Conservation (phyloP, 805 yeast species). For the Yarrowia osloensis region DNA sequence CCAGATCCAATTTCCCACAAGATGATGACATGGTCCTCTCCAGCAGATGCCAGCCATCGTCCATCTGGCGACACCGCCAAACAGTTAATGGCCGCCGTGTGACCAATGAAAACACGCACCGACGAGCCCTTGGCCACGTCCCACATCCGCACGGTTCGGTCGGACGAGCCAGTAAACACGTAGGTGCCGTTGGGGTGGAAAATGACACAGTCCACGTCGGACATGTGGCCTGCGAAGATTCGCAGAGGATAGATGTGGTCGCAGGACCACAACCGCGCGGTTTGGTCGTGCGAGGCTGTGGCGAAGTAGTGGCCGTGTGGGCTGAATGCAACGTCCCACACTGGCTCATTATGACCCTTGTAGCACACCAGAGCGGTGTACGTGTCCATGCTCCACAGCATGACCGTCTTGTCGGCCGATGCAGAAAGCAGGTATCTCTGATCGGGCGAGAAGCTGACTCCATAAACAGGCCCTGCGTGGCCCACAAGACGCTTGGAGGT, state of each 20-base stretch:
- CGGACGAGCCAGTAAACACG: conserved; percentile 92
- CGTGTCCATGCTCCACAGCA: conserved; percentile 93
- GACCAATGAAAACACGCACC: conserved; percentile 90
- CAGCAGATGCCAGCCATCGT: conserved; percentile 91
- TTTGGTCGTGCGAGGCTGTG: conserved; percentile 97
- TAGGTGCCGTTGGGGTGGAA: conserved; percentile 97
- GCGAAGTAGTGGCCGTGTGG: conserved; percentile 97
- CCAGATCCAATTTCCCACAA: conserved; percentile 96
- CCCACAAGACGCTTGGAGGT: conserved; percentile 65
- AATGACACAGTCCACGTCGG: conserved; percentile 91
- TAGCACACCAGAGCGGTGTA: conserved; percentile 87
- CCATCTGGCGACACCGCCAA: conserved; percentile 96
- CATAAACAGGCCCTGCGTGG: conserved; percentile 93
- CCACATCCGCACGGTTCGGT: conserved; percentile 98
- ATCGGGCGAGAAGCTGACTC: conserved; percentile 88
- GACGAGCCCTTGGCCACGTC: conserved; percentile 86
- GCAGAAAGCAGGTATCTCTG: conserved; percentile 74
- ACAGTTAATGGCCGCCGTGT: conserved; percentile 82
- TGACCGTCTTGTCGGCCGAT: conserved; percentile 88
- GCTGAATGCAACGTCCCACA: conserved; percentile 95
- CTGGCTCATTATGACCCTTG: conserved; percentile 94
- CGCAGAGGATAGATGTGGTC: conserved; percentile 96
- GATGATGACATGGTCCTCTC: conserved; percentile 85
- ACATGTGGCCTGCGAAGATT: conserved; percentile 94
- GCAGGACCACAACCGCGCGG: conserved; percentile 96